Evolutionary conservation across 768 basidiomycete species (phyloP).

Genomic region (Mycena crocata): DNA sequence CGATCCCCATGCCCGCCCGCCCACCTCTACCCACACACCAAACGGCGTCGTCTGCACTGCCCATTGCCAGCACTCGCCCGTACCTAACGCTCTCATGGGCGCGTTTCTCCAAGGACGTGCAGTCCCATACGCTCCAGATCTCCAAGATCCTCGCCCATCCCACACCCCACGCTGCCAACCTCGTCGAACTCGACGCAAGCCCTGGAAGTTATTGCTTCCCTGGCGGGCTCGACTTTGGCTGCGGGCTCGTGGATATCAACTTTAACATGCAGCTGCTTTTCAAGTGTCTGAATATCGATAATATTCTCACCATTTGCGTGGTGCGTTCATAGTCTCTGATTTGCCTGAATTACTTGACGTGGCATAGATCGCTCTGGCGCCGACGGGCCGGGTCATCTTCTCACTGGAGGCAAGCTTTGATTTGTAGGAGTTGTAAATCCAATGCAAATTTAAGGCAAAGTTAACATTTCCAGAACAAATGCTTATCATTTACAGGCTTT

Average conservation of each 20-base stretch:
- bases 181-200: constrained; percentile 88
- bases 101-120: constrained; percentile 93
- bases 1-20: no score
- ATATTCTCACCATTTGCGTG: constrained; percentile 93
- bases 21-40: no score
- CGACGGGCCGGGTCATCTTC: constrained; percentile 89
- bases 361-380: constrained; percentile 83
- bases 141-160: constrained; percentile 90
- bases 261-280: constrained; percentile 98
- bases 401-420: no score
- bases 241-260: constrained; percentile 92
- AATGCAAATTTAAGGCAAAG: no score
- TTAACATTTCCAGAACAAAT: no score
- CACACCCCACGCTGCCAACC: constrained; percentile 87
- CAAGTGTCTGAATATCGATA: constrained; percentile 92
- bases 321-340: constrained; percentile 47
- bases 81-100: constrained; percentile 97
- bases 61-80: no score
- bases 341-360: neutral
- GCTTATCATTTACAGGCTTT: no score
- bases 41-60: no score
- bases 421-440: no score
- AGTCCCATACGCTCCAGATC: constrained; percentile 91
- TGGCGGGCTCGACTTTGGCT: constrained; percentile 93
- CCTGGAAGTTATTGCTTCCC: constrained; percentile 91